phyloP scores from a whole-genome alignment of 352 stramenopile genomes.

The Aphanomyces euteiches region DNA sequence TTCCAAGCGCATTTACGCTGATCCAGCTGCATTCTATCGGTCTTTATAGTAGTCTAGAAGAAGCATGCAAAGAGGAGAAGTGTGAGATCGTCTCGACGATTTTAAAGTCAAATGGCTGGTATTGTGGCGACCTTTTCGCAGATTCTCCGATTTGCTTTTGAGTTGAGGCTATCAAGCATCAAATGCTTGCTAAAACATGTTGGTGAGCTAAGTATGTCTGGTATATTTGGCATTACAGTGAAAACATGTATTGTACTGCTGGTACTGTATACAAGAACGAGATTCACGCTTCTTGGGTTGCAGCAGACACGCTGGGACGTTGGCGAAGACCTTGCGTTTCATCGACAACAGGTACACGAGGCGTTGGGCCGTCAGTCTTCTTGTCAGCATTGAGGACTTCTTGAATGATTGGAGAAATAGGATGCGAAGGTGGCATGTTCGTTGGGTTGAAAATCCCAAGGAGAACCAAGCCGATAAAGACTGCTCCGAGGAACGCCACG shows the following conservation, averaged over 20 bases:
- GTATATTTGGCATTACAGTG: background rate
- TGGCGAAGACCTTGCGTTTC: background rate
- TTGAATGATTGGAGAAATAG: conserved; percentile 14
- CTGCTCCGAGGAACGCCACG: conserved; percentile 44
- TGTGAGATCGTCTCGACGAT: too few relatives aligned
- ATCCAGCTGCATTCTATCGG: too few relatives aligned
- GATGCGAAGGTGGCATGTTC: background rate
- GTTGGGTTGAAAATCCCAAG: background rate
- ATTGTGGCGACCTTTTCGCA: too few relatives aligned
- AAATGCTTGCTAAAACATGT: background rate
- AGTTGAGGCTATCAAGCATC: too few relatives aligned
- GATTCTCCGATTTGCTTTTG: too few relatives aligned
- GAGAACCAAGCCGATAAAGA: conserved; percentile 44
- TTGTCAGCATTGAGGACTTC: conserved; percentile 15
- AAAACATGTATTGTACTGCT: background rate
- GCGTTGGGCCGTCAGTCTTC: background rate
- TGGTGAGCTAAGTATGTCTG: background rate
- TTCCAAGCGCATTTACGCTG: too few relatives aligned
- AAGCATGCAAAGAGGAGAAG: too few relatives aligned
- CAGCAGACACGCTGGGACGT: background rate
- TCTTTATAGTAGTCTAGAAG: too few relatives aligned
- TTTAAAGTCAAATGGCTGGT: too few relatives aligned
- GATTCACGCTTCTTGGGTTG: background rate
- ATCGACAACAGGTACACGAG: background rate
- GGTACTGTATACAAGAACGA: background rate